Evolutionary conservation across 2,329 filamentous ascomycete species (phyloP).

Genomic region (Lecanicillium sp.): DNA sequence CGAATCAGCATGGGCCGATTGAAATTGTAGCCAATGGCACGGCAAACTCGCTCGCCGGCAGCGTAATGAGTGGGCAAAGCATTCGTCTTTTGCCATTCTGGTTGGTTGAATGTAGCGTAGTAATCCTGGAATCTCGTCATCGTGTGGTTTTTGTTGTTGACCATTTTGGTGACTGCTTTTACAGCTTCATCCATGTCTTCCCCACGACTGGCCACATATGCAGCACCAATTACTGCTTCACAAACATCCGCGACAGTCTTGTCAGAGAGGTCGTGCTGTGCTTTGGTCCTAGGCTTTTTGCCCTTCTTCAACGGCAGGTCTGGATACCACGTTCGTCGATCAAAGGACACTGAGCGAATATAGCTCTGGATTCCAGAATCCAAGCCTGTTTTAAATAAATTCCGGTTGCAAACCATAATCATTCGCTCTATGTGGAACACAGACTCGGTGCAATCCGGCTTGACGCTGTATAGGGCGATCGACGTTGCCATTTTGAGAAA

Average conservation of each 20-base stretch:
- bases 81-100: conserved; percentile 58
- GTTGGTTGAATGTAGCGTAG: conserved; percentile 56
- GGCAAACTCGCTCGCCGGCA: conserved; percentile 55
- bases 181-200: conserved; percentile 49
- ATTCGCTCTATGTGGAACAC: conserved; percentile 87
- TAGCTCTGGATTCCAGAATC: conserved; percentile 61
- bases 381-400: conserved; percentile 70
- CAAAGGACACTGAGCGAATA: conserved; percentile 76
- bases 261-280: conserved; percentile 64
- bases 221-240: conserved; percentile 87
- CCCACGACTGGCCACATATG: conserved; percentile 45
- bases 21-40: conserved; percentile 55
- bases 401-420: conserved; percentile 84
- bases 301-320: conserved; percentile 66
- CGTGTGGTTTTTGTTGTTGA: conserved; percentile 59
- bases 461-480: conserved; percentile 71
- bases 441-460: conserved; percentile 73
- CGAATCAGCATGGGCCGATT: conserved; percentile 65
- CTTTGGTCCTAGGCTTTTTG: conserved; percentile 42
- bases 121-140: conserved; percentile 69
- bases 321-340: conserved; percentile 82
- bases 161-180: conserved; percentile 58
- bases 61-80: conserved; percentile 60
- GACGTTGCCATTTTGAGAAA: conserved; percentile 96
- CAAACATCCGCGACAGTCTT: conserved; percentile 93